Base-by-base conservation (phyloP, 192 early-diverging fungal species). In the Backusella circina region DNA sequence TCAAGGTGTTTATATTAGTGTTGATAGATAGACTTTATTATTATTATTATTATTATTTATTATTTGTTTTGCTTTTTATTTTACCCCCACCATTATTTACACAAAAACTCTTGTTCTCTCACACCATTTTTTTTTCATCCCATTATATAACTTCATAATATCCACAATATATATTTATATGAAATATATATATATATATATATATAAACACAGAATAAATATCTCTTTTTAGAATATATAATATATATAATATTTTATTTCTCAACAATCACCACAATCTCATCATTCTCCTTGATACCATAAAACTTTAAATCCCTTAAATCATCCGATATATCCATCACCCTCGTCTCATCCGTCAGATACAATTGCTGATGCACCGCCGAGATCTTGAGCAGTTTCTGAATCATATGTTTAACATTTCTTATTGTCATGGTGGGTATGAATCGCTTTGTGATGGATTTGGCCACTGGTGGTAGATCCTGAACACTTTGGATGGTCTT, bases 221-320 rank as follows among this genome's bases (percentile, higher is more conserved):
- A 18, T 23, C 23, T 23, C 8, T 51, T 8, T 51, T 21, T 51
- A 16, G n/a, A 65, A 13, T 65, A 12, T 26, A 21, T 35, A 8
- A n/a, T 37, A 70, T 70, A 37, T 37, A 67, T 70, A 30, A 44
- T 15, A 44, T 30, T 38, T 10, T 67, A 67, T 35, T 67, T 2
- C 33, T 70, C 38, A 7, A 85, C 10, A 32, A 88, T 57, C 47
- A 82, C 75, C 23, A 28, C 23, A 41, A 88, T 82, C 51, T 86
- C 85, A 33, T 83, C 80, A 2, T 79, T 84, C 54, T 81, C 81
- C 32, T 38, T 47, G 28, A 88, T 57, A 67, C 85, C 81, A 69
- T 87, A 88, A 67, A 82, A 86, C 18, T 84, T 86, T 8, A 88
- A 65, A 67, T 86, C 80, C n/a, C 84, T 75, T 15, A 88, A 65